Evolutionary conservation across 371 early-diverging fungal species (phyloP), one percentile per base, ranked within the genome.

Genomic region (Choanephora cucurbitarum): DNA sequence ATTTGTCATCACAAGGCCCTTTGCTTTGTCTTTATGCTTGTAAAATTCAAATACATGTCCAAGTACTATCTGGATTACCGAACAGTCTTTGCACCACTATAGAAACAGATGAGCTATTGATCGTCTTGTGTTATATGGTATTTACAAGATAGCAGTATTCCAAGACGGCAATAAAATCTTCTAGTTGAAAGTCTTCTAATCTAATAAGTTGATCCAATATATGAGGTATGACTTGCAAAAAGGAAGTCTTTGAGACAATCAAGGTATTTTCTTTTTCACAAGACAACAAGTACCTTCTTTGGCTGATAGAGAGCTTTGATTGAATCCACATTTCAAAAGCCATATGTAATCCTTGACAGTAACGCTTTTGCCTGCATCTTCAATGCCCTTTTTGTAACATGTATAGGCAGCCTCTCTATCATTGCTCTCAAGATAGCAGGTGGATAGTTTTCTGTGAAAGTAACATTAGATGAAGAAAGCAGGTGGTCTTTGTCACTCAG

Each of bases 401-500:
- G 48, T 18, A 39, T 48, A 56, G 3, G 57, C 42, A 10, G 49
- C 11, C 19, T 49, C 4, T 11, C 17, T 1, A 22, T 56, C 33
- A 1, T 43, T 28, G 5, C 9, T 43, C 17, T 48, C 13, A 0
- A 49, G 21, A 44, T 49, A 42, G 6, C 57, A 56, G 2, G 19
- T 41, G 0, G 49, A 17, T 2, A 56, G 49, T 14, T 55, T 55
- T 13, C 55, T 55, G 49, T 1, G 19, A 31, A 21, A 53, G 44
- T 32, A 40, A 41, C 28, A 17, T 28, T 18, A 28, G 23, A 19
- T 18, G 9, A 19, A 21, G 18, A 2, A 34, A 28, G 3, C 5
- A 4, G 3, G 10, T 37, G 3, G 1, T 49, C 19, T 2, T 14
- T 18, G 6, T 14, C 22, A 10, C 18, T 2, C 19, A 7, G 18